Evolutionary conservation across 129 eudicot genomes (phyloP), one percentile per base, ranked within the genome.

Genomic region (Saussurea involucrata): DNA sequence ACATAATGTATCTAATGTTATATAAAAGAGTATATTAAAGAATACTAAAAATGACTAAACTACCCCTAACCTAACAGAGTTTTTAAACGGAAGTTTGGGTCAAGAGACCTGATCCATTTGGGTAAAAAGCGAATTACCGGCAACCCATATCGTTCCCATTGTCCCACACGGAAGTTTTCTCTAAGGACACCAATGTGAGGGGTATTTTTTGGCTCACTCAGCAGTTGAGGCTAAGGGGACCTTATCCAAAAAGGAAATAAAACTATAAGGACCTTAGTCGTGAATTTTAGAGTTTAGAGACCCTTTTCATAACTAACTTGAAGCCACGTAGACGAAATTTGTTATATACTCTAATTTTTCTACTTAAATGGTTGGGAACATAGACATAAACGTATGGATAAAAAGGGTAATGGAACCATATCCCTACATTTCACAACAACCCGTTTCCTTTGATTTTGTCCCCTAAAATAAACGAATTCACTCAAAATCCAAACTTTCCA

Each of bases 361-460:
- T 53, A 53, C 70, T 0, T 61, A 36, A 69, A 63, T 79, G 34
- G 68, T 42, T 34, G 37, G 10, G 34, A 46, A 63, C 73, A 64
- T 71, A 55, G 68, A 71, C 15, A 71, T 31, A 79, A 79, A 79
- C 68, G 66, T 70, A 78, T 34, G 77, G 65, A 71, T 71, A 60
- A 29, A 28, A 71, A 25, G 17, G 12, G 49, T 31, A 0, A 61
- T 61, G 4, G 12, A 71, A 71, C 83, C 25, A 44, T 15, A 13
- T 13, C 77, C 71, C 29, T 21, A 63, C 57, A 63, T 53, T 42
- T 71, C 31, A n/a, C 57, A 79, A 79, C 78, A 34, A 76, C 65
- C 33, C 63, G 66, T 31, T 46, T 29, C 78, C 77, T 71, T 37
- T 78, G 82, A 78, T 63, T 61, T 9, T 57, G 53, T 78, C 49